phyloP scores from a whole-genome alignment of 2,329 filamentous ascomycete genomes.

The Microdochium paspali region DNA sequence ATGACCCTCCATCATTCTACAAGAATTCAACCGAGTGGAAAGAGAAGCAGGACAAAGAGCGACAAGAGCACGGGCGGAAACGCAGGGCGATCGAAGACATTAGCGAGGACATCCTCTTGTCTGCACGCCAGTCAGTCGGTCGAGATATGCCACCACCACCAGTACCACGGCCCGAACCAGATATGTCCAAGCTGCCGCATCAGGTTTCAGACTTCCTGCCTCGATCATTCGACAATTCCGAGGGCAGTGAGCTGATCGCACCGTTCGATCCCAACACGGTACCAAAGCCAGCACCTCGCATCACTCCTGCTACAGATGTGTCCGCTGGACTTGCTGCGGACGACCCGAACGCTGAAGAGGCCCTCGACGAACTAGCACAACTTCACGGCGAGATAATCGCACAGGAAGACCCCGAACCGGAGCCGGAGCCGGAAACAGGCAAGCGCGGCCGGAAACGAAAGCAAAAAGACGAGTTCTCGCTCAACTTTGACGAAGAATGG shows the following conservation, averaged over 20 bases:
- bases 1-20: conserved; percentile 80
- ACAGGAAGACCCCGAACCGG: conserved; percentile 26
- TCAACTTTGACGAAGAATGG: conserved; percentile 54
- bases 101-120: conserved; percentile 16
- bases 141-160: conserved; percentile 20
- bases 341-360: conserved; percentile 26
- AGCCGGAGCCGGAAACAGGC: conserved; percentile 5
- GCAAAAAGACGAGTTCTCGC: conserved; percentile 22
- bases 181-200: conserved; percentile 14
- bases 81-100: conserved; percentile 26
- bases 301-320: conserved; percentile 11
- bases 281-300: conserved; percentile 11
- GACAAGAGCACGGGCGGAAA: conserved; percentile 25
- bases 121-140: conserved; percentile 1
- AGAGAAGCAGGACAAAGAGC: conserved; percentile 39
- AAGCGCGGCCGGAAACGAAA: conserved; percentile 17
- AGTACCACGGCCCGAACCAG: conserved; percentile 16
- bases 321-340: conserved; percentile 16
- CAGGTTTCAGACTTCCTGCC: conserved; percentile 19
- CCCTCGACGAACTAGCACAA: conserved; percentile 30
- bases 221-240: conserved; percentile 14
- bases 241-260: conserved; percentile 14
- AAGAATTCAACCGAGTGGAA: conserved; percentile 52
- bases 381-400: conserved; percentile 10
- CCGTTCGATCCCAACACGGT: conserved; percentile 18